Evolutionary conservation across 2,329 filamentous ascomycete genomes (phyloP), one percentile per base, ranked within the genome.

Genomic region (Aspergillus ruber): DNA sequence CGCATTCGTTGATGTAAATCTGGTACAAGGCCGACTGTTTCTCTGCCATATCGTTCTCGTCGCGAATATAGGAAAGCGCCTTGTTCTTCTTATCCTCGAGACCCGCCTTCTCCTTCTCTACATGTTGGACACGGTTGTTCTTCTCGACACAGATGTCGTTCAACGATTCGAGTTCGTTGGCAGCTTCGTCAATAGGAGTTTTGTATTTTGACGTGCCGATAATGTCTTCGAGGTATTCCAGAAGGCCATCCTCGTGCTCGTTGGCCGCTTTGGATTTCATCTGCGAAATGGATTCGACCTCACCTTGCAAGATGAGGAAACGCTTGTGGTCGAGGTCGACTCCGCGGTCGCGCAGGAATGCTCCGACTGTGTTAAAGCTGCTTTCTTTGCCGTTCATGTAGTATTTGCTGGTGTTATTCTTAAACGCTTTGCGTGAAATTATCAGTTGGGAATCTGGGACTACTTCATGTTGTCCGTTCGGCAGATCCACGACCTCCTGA

Each of bases 201-300:
- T 98, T 98, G 74, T 98, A 98, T 66, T 95, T 96, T 5, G 93
- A 97, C 0, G 93, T 98, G 53, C 94, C 93, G 59, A 98, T 97
- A 52, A 98, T 98, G 62, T 98, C 93, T 67, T 98, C 93, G 0
- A 98, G 81, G 55, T 98, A 98, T 67, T 98, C 93, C 15, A 98
- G 77, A 3, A 98, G 79, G 10, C 93, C 93, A 61, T 98, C 93
- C 51, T 98, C 93, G 62, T 97, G 91, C 66, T 98, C 93, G 58
- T 88, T 91, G 38, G 80, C 84, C 3, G 94, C 93, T 68, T 98
- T 98, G 15, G 94, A 79, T 70, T 98, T 98, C 93, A 98, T 98
- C 70, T 97, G 93, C 6, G 93, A 91, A 64, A 98, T 98, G 0
- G 91, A 96, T 68, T 98, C 93, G 50, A 98, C 93, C 67, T 98